A percentile compares a stretch with the other conserved stretches of the same genome.
Evolutionary conservation across 257 asterid genomes (phyloP).

Genomic region (Primulina eburnea): DNA sequence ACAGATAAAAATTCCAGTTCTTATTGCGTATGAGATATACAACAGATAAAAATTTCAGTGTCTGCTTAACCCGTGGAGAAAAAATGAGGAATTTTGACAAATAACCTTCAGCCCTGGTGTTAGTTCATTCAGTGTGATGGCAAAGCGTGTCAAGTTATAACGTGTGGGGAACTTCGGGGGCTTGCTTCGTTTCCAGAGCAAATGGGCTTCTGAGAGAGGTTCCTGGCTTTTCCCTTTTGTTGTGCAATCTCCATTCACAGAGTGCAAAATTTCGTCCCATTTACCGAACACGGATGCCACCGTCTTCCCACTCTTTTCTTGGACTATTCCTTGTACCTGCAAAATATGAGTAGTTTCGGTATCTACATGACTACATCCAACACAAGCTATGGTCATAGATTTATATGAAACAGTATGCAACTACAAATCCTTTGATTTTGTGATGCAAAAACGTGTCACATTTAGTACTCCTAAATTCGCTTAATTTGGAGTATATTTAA

Average conservation of each 20-base stretch:
- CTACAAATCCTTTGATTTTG: neutral
- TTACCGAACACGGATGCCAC: constrained; percentile 83
- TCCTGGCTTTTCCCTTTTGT: constrained; percentile 60
- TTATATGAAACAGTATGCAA: neutral
- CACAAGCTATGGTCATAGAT: neutral
- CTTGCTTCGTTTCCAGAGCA: constrained; percentile 84
- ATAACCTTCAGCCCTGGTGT: constrained; percentile 71
- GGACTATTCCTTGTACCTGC: constrained; percentile 95
- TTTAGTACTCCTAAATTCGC: neutral
- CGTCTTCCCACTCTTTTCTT: constrained; percentile 76
- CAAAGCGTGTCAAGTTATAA: constrained; percentile 84
- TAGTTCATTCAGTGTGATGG: constrained; percentile 83
- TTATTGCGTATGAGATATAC: neutral
- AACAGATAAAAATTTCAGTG: constrained; percentile 7
- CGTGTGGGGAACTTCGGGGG: constrained; percentile 82
- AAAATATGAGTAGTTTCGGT: constrained; percentile 20
- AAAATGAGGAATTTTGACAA: constrained; percentile 2
- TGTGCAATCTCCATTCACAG: constrained; percentile 64
- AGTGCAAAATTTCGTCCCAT: constrained; percentile 96
- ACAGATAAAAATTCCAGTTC: constrained; percentile 9
- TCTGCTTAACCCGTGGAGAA: neutral
- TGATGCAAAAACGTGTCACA: too few relatives aligned
- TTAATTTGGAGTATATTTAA: neutral
- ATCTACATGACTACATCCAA: neutral
- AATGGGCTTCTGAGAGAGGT: constrained; percentile 53